phyloP scores from a whole-genome alignment of 1,284 basidiomycete genomes.

The Bondarzewia mesenterica region DNA sequence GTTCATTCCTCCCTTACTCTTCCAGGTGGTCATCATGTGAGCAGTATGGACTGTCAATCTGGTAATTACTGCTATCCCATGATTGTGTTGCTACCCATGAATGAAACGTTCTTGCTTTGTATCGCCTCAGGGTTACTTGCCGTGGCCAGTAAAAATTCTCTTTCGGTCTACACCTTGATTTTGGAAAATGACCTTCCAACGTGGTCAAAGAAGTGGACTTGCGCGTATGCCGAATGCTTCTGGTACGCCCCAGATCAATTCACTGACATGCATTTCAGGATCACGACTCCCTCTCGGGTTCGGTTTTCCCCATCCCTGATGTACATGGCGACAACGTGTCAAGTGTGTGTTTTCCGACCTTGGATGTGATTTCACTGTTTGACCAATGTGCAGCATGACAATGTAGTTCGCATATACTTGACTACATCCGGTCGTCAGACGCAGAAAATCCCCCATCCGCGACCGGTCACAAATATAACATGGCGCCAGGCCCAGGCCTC shows the following conservation, averaged over 20 bases:
- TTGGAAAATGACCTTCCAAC: slow-evolving; percentile 73
- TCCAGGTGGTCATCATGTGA: slow-evolving; percentile 43
- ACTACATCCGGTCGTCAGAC: slow-evolving; percentile 64
- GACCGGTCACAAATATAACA: slow-evolving; percentile 50
- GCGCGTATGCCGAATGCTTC: slow-evolving; percentile 34
- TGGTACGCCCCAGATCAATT: slow-evolving; percentile 2
- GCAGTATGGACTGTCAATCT: slow-evolving; percentile 61
- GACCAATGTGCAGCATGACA: slow-evolving; percentile 37
- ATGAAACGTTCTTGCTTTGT: slow-evolving; percentile 10
- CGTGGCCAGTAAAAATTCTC: slow-evolving; percentile 45
- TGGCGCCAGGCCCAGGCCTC: slow-evolving; percentile 65
- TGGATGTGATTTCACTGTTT: background rate
- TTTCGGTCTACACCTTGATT: slow-evolving; percentile 67
- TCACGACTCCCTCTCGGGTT: slow-evolving; percentile 39
- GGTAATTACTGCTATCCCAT: slow-evolving; percentile 31
- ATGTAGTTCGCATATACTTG: slow-evolving; percentile 54
- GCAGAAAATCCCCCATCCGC: slow-evolving; percentile 60
- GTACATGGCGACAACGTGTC: slow-evolving; percentile 59
- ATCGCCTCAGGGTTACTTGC: slow-evolving; percentile 55
- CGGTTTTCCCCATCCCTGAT: slow-evolving; percentile 68
- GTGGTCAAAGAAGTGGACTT: slow-evolving; percentile 71
- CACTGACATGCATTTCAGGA: slow-evolving; percentile 24
- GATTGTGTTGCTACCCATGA: slow-evolving; percentile 4
- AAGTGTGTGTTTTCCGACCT: slow-evolving; percentile 31
- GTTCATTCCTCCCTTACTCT: slow-evolving; percentile 72